Conservation (phyloP, 2,329 filamentous ascomycete genomes). For the Arthroderma sp. region DNA sequence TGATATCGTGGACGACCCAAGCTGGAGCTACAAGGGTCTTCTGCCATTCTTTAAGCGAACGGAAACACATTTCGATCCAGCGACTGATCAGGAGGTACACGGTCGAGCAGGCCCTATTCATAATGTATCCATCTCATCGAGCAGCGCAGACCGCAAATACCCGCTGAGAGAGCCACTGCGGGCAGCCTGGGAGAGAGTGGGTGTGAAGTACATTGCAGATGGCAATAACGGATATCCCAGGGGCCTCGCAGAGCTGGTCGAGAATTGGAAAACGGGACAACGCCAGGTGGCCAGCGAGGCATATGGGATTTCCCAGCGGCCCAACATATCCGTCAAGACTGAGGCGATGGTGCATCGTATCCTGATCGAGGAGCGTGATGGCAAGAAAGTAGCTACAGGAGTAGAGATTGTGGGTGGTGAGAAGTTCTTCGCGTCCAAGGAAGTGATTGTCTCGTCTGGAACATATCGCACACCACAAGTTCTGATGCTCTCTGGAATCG, state of each 20-base stretch:
- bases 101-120: neutral
- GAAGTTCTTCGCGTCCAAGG: slow-evolving; percentile 35
- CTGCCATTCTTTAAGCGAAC: neutral
- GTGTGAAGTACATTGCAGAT: neutral
- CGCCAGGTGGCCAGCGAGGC: neutral
- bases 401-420: slow-evolving; percentile 20
- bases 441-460: slow-evolving; percentile 39
- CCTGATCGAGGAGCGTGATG: slow-evolving; percentile 26
- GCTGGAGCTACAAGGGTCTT: neutral
- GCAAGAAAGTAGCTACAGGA: slow-evolving; percentile 26
- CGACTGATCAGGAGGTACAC: neutral
- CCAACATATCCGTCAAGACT: slow-evolving; percentile 37
- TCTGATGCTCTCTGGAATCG: slow-evolving; percentile 39
- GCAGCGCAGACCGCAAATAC: neutral
- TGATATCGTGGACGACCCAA: slow-evolving; percentile 14
- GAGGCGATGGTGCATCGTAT: slow-evolving; percentile 41
- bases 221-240: neutral
- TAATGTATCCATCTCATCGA: neutral
- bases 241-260: neutral
- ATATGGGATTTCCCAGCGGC: slow-evolving; percentile 14
- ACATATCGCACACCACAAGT: slow-evolving; percentile 42
- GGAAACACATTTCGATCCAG: neutral
- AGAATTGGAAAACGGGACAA: neutral
- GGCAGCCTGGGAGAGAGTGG: neutral
- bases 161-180: neutral